Conservation (phyloP, 805 yeast species). For the Candida nanaspora region DNA sequence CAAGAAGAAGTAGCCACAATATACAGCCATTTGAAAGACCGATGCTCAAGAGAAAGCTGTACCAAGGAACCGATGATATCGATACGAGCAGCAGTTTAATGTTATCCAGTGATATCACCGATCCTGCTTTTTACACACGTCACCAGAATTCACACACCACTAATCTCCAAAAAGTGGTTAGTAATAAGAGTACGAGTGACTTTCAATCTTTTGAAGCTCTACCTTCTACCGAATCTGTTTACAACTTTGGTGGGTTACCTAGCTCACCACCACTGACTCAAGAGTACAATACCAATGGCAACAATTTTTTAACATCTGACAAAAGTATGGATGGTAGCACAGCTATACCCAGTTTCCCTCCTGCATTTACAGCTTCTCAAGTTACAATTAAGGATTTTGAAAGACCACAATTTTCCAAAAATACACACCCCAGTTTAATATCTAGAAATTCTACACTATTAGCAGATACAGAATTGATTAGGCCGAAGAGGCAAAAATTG, state of each 20-base stretch:
- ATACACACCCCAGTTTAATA: neutral
- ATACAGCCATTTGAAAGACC: neutral
- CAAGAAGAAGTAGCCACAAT: no score
- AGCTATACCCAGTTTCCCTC: conserved; percentile 21
- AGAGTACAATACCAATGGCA: neutral
- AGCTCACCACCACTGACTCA: conserved; percentile 23
- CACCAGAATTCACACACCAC: neutral
- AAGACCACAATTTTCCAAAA: neutral
- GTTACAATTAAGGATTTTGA: neutral
- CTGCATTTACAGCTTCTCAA: conserved; percentile 9
- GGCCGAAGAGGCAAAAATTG: conserved; percentile 16
- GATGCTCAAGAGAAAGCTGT: neutral
- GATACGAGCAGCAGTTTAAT: neutral
- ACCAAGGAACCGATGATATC: neutral
- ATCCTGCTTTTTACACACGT: neutral
- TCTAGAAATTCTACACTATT: conserved; percentile 12
- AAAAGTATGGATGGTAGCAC: conserved; percentile 2
- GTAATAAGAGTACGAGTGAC: conserved; percentile 10
- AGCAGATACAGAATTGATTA: conserved; percentile 3
- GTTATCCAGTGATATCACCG: neutral
- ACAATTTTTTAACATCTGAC: neutral
- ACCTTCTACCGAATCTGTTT: conserved; percentile 8
- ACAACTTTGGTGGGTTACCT: conserved; percentile 36
- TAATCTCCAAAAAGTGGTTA: no score
- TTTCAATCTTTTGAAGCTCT: conserved; percentile 4